phyloP scores from a whole-genome alignment of 1,284 basidiomycete species.

The Cutaneotrichosporon cavernicola region DNA sequence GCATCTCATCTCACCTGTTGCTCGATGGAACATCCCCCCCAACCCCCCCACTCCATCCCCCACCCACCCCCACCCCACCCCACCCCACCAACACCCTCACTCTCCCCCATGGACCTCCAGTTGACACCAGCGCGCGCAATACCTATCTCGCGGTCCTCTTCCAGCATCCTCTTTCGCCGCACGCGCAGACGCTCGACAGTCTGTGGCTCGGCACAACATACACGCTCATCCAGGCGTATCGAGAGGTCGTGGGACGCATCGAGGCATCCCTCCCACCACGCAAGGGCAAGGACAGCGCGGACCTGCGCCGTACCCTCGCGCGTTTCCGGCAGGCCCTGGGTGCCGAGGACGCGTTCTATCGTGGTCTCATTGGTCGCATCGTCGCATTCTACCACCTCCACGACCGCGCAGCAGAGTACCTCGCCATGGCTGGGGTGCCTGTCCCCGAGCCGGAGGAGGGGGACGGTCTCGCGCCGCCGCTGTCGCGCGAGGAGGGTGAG shows the following conservation, averaged over 20 bases:
- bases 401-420: constrained; percentile 39
- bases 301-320: constrained; percentile 78
- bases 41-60: not conserved
- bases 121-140: constrained; percentile 65
- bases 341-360: constrained; percentile 86
- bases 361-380: constrained; percentile 68
- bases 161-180: constrained; percentile 67
- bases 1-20: too few species aligned
- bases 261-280: constrained; percentile 54
- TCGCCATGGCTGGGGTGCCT: constrained; percentile 62
- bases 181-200: constrained; percentile 76
- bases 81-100: not conserved
- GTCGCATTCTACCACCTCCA: constrained; percentile 61
- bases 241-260: constrained; percentile 67
- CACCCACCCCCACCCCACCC: not conserved
- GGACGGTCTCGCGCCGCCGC: constrained; percentile 52
- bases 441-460: constrained; percentile 38
- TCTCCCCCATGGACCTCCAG: not conserved
- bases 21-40: too few species aligned
- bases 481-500: constrained; percentile 58
- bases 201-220: constrained; percentile 93
- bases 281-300: constrained; percentile 56
- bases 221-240: constrained; percentile 77
- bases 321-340: constrained; percentile 81
- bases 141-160: constrained; percentile 73